Conservation (phyloP, 805 yeast genomes). For the Lipomyces orientalis region DNA sequence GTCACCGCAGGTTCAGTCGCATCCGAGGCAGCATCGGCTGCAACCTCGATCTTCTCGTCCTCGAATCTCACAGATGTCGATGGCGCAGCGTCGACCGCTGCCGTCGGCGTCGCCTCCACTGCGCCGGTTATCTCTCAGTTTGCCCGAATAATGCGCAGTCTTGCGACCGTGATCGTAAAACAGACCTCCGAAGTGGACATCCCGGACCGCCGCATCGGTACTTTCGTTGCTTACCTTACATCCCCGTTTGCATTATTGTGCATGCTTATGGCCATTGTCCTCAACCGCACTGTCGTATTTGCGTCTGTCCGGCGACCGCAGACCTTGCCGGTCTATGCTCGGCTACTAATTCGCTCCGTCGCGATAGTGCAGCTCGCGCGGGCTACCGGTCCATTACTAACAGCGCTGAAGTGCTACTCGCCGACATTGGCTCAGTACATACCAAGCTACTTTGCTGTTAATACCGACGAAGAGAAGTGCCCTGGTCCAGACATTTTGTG, state of each 20-base stretch:
- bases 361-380: slow-evolving; percentile 47
- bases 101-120: slow-evolving; percentile 5
- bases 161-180: slow-evolving; percentile 27
- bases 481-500: slow-evolving; percentile 63
- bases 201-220: slow-evolving; percentile 34
- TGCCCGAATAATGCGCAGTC: slow-evolving; percentile 16
- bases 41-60: neutral
- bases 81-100: neutral
- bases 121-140: slow-evolving; percentile 18
- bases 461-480: slow-evolving; percentile 34
- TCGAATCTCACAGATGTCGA: neutral
- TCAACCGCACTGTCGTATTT: slow-evolving; percentile 64
- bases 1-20: slow-evolving; percentile 2
- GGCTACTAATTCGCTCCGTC: slow-evolving; percentile 48
- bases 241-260: slow-evolving; percentile 49
- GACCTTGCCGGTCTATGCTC: slow-evolving; percentile 46
- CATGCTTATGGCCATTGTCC: slow-evolving; percentile 61
- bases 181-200: slow-evolving; percentile 33
- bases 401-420: slow-evolving; percentile 44
- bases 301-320: slow-evolving; percentile 57
- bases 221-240: slow-evolving; percentile 39
- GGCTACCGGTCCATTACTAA: slow-evolving; percentile 49
- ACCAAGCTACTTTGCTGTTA: slow-evolving; percentile 28
- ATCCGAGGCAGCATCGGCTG: neutral
- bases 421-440: slow-evolving; percentile 37